Evolutionary conservation across 305 asterid species (phyloP).

Genomic region (Solanum hybrid): DNA sequence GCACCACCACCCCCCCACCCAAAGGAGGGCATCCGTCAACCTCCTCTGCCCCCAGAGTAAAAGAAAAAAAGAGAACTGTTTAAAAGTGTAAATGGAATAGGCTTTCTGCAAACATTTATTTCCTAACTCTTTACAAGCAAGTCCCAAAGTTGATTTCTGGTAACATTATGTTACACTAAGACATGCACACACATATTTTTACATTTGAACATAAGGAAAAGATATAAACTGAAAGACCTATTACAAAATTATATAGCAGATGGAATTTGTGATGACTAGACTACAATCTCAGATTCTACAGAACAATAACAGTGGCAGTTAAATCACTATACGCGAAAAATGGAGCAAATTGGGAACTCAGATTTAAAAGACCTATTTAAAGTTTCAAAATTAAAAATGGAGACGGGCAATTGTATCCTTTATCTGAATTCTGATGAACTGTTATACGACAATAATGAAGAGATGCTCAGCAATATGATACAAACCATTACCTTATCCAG

Average conservation of each 20-base stretch:
- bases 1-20: not conserved
- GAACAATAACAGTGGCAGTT: not conserved
- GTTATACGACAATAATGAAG: not conserved
- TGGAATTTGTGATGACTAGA: not conserved
- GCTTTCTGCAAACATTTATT: not conserved
- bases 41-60: not conserved
- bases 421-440: not conserved
- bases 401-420: not conserved
- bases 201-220: not conserved
- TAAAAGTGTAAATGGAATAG: not conserved
- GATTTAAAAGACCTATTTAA: not conserved
- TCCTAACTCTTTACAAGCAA: not conserved
- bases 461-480: not conserved
- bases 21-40: not conserved
- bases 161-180: not conserved
- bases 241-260: not conserved
- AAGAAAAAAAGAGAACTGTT: not conserved
- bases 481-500: constrained; percentile 43
- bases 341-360: not conserved
- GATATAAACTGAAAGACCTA: not conserved
- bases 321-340: not conserved
- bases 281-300: not conserved
- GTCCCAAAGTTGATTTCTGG: not conserved
- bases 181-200: not conserved
- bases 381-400: not conserved